Evolutionary conservation across 495 filamentous ascomycete genomes (phyloP).

Genomic region (Aspergillus cristatus): DNA sequence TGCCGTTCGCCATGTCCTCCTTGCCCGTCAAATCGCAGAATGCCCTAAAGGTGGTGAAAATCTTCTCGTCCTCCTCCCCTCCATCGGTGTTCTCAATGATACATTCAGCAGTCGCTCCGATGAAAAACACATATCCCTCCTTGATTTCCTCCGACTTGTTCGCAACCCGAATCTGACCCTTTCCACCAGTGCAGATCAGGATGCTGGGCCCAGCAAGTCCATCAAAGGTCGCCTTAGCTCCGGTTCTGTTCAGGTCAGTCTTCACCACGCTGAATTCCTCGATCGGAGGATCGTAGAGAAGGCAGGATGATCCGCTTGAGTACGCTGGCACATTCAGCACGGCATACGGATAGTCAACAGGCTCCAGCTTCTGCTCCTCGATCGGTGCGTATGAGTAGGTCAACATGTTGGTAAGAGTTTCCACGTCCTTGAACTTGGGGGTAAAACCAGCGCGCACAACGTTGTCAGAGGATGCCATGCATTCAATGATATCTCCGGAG

Average conservation of each 20-base stretch:
- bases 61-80: conserved; percentile 39
- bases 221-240: conserved; percentile 79
- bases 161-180: conserved; percentile 76
- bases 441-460: conserved; percentile 96
- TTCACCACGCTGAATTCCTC: conserved; percentile 92
- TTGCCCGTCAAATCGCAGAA: conserved; percentile 76
- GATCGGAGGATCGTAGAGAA: conserved; percentile 90
- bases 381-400: conserved; percentile 94
- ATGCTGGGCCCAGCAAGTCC: conserved; percentile 83
- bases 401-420: conserved; percentile 82
- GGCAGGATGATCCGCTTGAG: conserved; percentile 54
- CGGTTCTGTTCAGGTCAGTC: conserved; percentile 58
- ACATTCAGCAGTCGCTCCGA: conserved; percentile 82
- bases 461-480: conserved; percentile 97
- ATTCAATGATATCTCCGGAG: conserved; percentile 94
- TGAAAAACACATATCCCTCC: conserved; percentile 82
- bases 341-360: conserved; percentile 72
- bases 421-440: conserved; percentile 95
- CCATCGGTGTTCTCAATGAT: conserved; percentile 58
- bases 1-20: conserved; percentile 32
- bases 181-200: conserved; percentile 76
- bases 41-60: conserved; percentile 85
- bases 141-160: conserved; percentile 62
- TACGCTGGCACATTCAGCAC: conserved; percentile 72
- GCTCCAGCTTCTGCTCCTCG: conserved; percentile 84